These are phyloP conservation scores for Russula dissimulans DNA, from an alignment of 768 basidiomycete genomes.

Conservation along the genomic window DNA sequence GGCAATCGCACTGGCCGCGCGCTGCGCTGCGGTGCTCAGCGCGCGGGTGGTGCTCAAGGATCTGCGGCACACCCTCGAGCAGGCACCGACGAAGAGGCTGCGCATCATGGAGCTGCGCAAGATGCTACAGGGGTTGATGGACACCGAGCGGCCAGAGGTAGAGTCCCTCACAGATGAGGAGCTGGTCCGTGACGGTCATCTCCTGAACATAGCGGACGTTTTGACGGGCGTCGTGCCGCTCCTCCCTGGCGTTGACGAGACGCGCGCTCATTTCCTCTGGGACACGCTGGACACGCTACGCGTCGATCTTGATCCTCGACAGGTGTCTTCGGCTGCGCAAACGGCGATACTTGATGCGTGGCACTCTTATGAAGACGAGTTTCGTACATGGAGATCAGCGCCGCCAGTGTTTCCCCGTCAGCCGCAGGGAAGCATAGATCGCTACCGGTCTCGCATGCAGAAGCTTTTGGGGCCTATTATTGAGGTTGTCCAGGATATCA, in stretches of 20 bases:
- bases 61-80: background rate
- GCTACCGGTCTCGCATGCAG: background rate
- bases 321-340: background rate
- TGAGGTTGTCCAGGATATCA: background rate
- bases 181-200: background rate
- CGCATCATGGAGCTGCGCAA: conserved; percentile 3
- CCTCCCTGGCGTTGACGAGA: background rate
- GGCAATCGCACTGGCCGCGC: background rate
- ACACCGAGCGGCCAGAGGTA: background rate
- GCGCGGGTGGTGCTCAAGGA: conserved; percentile 7
- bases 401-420: background rate
- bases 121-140: background rate
- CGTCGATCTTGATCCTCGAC: background rate
- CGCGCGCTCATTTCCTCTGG: background rate
- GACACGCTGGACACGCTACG: conserved; percentile 1
- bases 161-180: background rate
- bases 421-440: background rate
- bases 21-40: background rate
- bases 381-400: background rate
- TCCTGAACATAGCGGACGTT: background rate
- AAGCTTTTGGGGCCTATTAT: background rate
- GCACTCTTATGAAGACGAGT: background rate
- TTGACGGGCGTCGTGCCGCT: conserved; percentile 4
- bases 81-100: background rate
- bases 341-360: background rate